phyloP scores from a whole-genome alignment of 768 basidiomycete species.

The Mycena sanguinolenta region DNA sequence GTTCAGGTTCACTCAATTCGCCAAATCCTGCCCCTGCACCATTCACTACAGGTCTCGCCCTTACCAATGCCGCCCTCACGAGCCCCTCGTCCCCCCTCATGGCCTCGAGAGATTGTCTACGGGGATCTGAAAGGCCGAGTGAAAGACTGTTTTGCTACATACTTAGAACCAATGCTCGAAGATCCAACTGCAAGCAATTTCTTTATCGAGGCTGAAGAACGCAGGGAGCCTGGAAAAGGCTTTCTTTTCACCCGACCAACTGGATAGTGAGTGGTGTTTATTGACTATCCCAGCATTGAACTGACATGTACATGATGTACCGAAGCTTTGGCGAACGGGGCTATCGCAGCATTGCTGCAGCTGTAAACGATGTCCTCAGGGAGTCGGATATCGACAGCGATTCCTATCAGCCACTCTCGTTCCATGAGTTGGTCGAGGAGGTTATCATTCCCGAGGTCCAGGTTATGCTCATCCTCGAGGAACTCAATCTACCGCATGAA shows the following conservation, averaged over 20 bases:
- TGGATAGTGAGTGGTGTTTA: not conserved
- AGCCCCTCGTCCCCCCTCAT: too few relatives aligned
- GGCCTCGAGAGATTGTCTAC: too few relatives aligned
- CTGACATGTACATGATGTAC: not conserved
- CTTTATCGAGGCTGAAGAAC: not conserved
- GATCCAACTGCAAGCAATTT: not conserved
- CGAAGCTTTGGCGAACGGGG: not conserved
- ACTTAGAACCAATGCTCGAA: not conserved
- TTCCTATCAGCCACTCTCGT: not conserved
- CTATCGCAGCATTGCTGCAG: not conserved
- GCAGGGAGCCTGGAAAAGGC: not conserved
- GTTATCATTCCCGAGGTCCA: constrained; percentile 15
- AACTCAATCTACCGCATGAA: not conserved
- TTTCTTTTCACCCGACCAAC: not conserved
- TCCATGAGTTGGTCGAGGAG: not conserved
- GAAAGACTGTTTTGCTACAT: too few relatives aligned
- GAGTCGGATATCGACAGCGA: not conserved
- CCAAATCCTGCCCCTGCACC: too few relatives aligned
- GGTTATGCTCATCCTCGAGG: constrained; percentile 6
- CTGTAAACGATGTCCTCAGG: not conserved
- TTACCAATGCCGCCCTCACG: too few relatives aligned
- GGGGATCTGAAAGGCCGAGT: too few relatives aligned
- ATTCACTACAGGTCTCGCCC: too few relatives aligned
- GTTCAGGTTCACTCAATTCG: too few relatives aligned
- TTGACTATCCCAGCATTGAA: not conserved